Base-by-base conservation (phyloP, 2,329 filamentous ascomycete species). In the Colletotrichum graminicola region DNA sequence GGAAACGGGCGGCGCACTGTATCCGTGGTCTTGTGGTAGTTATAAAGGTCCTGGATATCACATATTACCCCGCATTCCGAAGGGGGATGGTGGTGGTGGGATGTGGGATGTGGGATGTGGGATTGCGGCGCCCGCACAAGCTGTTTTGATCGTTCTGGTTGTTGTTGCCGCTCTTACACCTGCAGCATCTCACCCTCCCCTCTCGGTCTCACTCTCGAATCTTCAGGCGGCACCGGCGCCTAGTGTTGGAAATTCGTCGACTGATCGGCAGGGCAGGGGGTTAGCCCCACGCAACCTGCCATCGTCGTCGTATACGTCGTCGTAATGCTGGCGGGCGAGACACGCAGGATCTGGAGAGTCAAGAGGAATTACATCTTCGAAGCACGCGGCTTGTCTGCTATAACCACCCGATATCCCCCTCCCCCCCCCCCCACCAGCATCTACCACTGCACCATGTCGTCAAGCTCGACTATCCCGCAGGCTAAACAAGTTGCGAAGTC, bases 201-300 rank as follows among this genome's bases (percentile, higher is more conserved):
- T 45, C 8, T 55, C 52, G 18, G 52, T 34, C 52, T 55, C 11
- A 55, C 52, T 36, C 32, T 36, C 32, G 32, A 36, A 55, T 55
- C 59, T 36, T 49, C 41, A 49, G 21, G 68, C 64, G 57, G 68
- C 39, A 67, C 64, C 68, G 49, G 68, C 68, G 68, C 64, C n/a
- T 71, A 63, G 68, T 63, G 52, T 39, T 23, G 52, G 55, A 63
- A 71, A 71, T 39, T n/a, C 26, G 56, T 18, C 47, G 47, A 52
- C 47, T 54, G 62, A 18, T 56, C 49, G 34, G 32, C 62, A 49
- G 52, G 7, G 21, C 43, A n/a, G 43, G 21, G 43, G 18, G 43
- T 18, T 3, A 3, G 6, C 41, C 39, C 7, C 26, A 61, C 43
- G 43, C 43, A 23, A 12, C 34, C 43, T 2, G 43, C n/a, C 43